Conservation (phyloP, 192 early-diverging fungal species). For the Backusella luteola region DNA sequence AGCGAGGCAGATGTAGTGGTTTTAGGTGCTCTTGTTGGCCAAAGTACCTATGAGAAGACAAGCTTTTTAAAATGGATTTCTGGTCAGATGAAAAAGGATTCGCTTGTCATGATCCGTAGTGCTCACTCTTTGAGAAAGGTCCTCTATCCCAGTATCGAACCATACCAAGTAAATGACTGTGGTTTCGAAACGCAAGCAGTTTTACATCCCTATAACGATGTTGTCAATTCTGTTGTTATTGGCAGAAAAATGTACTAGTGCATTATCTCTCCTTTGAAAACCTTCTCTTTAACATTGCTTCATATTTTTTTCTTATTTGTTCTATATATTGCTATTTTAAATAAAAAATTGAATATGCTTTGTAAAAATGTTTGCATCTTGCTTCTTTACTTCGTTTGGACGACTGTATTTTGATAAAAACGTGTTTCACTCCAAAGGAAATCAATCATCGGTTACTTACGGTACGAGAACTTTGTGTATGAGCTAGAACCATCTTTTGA, state of each 20-base stretch:
- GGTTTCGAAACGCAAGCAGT: conserved; percentile 15
- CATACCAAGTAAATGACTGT: conserved; percentile 12
- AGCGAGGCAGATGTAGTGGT: conserved; percentile 19
- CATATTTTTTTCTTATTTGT: neutral
- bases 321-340: neutral
- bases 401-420: neutral
- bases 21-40: conserved; percentile 25
- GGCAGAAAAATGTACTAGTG: conserved; percentile 15
- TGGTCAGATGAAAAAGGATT: conserved; percentile 19
- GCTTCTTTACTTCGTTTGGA: neutral
- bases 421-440: neutral
- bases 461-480: neutral
- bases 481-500: neutral
- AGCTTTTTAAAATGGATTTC: conserved; percentile 8
- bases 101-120: conserved; percentile 25
- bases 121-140: conserved; percentile 29
- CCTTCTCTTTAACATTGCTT: neutral
- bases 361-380: neutral
- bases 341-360: neutral
- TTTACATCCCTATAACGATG: conserved; percentile 27
- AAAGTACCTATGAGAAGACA: conserved; percentile 12
- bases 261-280: too few species aligned
- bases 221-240: conserved; percentile 32
- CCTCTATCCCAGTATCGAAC: conserved; percentile 22
- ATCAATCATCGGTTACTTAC: neutral